phyloP scores from a whole-genome alignment of 768 basidiomycete genomes.

The Boletus edulis region DNA sequence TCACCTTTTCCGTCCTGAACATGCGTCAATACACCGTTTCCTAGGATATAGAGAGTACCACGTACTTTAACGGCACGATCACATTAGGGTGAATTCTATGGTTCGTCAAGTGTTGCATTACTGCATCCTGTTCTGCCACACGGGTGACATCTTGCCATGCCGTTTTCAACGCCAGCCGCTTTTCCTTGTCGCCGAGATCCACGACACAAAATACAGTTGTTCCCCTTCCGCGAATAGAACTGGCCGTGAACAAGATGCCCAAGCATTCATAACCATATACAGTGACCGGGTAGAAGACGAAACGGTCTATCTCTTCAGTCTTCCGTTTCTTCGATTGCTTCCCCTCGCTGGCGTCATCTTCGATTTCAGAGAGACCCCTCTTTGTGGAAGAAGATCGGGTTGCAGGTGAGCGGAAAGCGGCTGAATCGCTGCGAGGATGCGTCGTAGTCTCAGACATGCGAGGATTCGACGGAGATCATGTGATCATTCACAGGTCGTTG shows the following conservation, averaged over 20 bases:
- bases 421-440: too few relatives aligned
- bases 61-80: background rate
- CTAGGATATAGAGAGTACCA: background rate
- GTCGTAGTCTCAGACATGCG: too few relatives aligned
- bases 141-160: background rate
- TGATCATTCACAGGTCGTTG: too few relatives aligned
- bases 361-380: background rate
- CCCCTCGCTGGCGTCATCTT: background rate
- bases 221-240: constrained; percentile 13
- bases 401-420: too few relatives aligned
- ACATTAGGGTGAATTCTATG: background rate
- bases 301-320: too few relatives aligned
- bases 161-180: background rate
- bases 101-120: background rate
- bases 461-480: too few relatives aligned
- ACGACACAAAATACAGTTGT: constrained; percentile 7
- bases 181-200: background rate
- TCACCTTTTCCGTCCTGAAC: background rate
- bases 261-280: background rate
- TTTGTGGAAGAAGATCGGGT: background rate
- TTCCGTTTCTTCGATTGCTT: too few relatives aligned
- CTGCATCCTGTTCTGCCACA: background rate
- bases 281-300: too few relatives aligned
- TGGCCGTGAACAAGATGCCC: background rate
- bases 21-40: background rate